Evolutionary conservation across 306 rosid species (phyloP).

Genomic region (Pachyrhizus erosus): DNA sequence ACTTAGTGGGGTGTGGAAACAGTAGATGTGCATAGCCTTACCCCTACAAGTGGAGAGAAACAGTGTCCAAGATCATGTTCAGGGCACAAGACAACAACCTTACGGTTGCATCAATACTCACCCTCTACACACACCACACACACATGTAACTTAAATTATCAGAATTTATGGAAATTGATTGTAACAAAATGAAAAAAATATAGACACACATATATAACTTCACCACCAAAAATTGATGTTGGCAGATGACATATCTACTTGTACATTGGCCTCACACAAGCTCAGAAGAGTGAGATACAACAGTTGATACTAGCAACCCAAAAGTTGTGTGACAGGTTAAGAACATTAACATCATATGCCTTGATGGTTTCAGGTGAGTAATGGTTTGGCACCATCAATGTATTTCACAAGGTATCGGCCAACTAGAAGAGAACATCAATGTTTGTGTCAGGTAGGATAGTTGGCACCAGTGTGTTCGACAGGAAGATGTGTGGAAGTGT

Average conservation of each 20-base stretch:
- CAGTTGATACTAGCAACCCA: neutral
- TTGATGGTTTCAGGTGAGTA: neutral
- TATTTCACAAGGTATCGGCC: no score
- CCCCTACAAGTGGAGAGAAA: neutral
- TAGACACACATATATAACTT: neutral
- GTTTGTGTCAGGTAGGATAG: neutral
- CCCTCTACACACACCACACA: neutral
- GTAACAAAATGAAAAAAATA: neutral
- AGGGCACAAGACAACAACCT: neutral
- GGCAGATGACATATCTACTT: neutral
- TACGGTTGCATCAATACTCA: neutral
- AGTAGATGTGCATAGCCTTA: neutral
- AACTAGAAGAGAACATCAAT: neutral
- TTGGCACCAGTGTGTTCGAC: neutral
- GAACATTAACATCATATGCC: neutral
- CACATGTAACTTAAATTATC: constrained; percentile 21
- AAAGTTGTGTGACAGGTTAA: neutral
- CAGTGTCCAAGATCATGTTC: neutral
- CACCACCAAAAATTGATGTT: neutral
- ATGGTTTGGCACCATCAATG: neutral
- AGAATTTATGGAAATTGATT: neutral
- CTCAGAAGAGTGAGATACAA: neutral
- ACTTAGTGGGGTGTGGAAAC: neutral
- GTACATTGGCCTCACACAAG: neutral
- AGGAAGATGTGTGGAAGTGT: neutral